These are phyloP conservation scores for Plasmodium billcollinsi DNA, from an alignment of 169 alveolate genomes.

Conservation along the genomic window DNA sequence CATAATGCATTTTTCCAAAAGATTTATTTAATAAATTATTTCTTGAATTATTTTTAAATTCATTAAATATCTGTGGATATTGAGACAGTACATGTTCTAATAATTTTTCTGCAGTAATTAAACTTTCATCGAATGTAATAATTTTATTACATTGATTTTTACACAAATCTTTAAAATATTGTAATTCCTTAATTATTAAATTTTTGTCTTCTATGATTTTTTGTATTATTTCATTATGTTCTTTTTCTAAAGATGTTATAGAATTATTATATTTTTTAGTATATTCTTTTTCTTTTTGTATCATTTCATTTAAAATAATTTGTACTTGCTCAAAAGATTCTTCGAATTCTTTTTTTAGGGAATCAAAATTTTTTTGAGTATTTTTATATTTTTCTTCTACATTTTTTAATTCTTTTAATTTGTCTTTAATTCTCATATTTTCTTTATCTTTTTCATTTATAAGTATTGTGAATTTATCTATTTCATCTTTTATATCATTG, in stretches of 20 bases:
- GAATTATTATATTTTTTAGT: slow-evolving; percentile 41
- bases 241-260: slow-evolving; percentile 42
- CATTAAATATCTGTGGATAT: slow-evolving; percentile 50
- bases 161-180: slow-evolving; percentile 43
- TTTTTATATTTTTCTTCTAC: slow-evolving; percentile 63
- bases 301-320: slow-evolving; percentile 71
- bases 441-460: slow-evolving; percentile 43
- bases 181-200: neutral
- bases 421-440: slow-evolving; percentile 39
- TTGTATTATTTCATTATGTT: slow-evolving; percentile 29
- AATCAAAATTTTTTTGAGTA: slow-evolving; percentile 55
- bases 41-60: slow-evolving; percentile 47
- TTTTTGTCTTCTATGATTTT: slow-evolving; percentile 30
- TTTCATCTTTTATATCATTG: slow-evolving; percentile 42
- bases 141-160: slow-evolving; percentile 40
- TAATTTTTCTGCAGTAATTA: slow-evolving; percentile 45
- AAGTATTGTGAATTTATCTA: slow-evolving; percentile 37
- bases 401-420: slow-evolving; percentile 61
- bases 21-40: slow-evolving; percentile 53
- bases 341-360: slow-evolving; percentile 63
- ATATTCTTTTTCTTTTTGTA: slow-evolving; percentile 63
- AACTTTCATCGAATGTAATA: slow-evolving; percentile 34
- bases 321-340: slow-evolving; percentile 62
- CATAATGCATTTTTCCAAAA: slow-evolving; percentile 70
- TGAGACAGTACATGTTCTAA: slow-evolving; percentile 62